Conservation (phyloP, 768 basidiomycete genomes). For the Saitozyma podzolica region DNA sequence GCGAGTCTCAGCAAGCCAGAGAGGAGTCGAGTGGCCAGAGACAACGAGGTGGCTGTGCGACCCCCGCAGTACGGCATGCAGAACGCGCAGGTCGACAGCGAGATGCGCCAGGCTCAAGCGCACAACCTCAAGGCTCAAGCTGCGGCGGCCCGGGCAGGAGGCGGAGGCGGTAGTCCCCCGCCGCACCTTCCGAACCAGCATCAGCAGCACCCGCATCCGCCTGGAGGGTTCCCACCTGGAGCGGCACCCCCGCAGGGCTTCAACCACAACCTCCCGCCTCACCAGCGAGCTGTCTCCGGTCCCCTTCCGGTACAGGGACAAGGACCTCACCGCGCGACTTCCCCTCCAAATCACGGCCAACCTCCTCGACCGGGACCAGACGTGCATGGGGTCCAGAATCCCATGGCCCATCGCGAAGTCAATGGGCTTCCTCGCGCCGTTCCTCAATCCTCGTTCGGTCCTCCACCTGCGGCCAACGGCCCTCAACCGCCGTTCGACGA, state of each 20-base stretch:
- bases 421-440: slow-evolving; percentile 30
- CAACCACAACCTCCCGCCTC: slow-evolving; percentile 12
- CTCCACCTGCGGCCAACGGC: slow-evolving; percentile 28
- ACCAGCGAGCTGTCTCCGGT: not conserved
- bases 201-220: slow-evolving; percentile 11
- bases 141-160: not conserved
- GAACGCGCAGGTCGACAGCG: slow-evolving; percentile 87
- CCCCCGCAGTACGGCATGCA: slow-evolving; percentile 94
- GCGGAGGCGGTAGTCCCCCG: slow-evolving; percentile 5
- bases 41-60: slow-evolving; percentile 82
- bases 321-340: no score
- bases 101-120: slow-evolving; percentile 48
- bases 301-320: no score
- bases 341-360: not conserved
- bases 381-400: not conserved
- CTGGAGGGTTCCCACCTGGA: not conserved
- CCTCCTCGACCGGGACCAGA: not conserved
- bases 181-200: slow-evolving; percentile 4
- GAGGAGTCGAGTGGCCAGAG: slow-evolving; percentile 72
- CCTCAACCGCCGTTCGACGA: slow-evolving; percentile 10
- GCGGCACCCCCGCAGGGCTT: slow-evolving; percentile 8
- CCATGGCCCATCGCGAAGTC: slow-evolving; percentile 1
- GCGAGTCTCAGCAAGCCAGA: slow-evolving; percentile 59
- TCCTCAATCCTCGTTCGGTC: slow-evolving; percentile 42
- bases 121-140: not conserved